Evolutionary conservation across 805 yeast genomes (phyloP), one percentile per base, ranked within the genome.

Genomic region (Kazachstania psychrophila): DNA sequence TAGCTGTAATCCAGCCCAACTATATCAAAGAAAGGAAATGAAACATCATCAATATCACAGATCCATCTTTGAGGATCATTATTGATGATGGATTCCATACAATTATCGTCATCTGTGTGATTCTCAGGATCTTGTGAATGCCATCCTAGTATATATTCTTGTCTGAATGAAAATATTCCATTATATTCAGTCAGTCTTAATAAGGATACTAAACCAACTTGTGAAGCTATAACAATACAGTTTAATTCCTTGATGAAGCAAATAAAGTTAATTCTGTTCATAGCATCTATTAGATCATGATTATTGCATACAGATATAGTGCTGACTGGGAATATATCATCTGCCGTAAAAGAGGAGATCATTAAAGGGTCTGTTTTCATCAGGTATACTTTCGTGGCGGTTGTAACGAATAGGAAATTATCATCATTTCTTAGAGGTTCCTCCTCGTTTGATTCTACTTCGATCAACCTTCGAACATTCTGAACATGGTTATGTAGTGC

Each of bases 141-240:
- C 56, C 57, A 52, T 6, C 58, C 58, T 3, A 48, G 14, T 15
- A 53, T 40, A 40, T 49, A 52, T 32, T 54, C 60, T 34, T 52
- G 57, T 37, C 58, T 45, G 33, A 52, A 54, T 10, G 57, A 49
- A 32, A 41, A 49, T 5, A 54, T 45, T 3, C 60, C 60, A 10
- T 44, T 45, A 28, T 40, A 54, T 23, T 49, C 53, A 3, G 58
- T 53, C 22, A 54, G 36, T 32, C 58, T 38, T 11, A 52, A 25
- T 20, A 54, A 38, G 7, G 56, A 53, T 5, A 54, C 29, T 6
- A 47, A 23, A 4, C 60, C 60, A 6, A 43, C 13, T 30, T 47
- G 48, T 2, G 56, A 47, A 8, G 58, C 60, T 5, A 49, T 51
- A 3, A 38, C 56, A 14, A 54, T 33, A 35, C 53, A 48, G 27